Conservation (phyloP, 192 early-diverging fungal species). For the Paraglomus brasilianum region DNA sequence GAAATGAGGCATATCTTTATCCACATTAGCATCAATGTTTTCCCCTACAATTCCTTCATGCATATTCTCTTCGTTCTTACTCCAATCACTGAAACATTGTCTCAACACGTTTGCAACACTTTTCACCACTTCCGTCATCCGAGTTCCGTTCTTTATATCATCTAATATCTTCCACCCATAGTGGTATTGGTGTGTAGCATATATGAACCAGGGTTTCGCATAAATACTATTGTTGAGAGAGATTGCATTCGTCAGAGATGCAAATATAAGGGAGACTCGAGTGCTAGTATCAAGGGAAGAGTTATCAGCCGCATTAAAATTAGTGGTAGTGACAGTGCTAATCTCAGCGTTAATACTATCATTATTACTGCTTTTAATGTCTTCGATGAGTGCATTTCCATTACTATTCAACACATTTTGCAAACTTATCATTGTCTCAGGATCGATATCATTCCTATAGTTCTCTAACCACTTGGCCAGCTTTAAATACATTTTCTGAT, state of each 20-base stretch:
- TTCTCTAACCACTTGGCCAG: conserved; percentile 44
- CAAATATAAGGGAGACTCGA: conserved; percentile 27
- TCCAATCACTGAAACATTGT: too few relatives aligned
- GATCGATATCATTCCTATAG: not conserved
- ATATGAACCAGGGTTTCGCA: conserved; percentile 63
- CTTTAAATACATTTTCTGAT: conserved; percentile 40
- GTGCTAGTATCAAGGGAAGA: too few relatives aligned
- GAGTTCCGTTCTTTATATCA: conserved; percentile 33
- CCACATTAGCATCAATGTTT: too few relatives aligned
- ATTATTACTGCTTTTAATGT: conserved; percentile 25
- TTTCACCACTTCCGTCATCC: too few relatives aligned
- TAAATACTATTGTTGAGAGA: conserved; percentile 35
- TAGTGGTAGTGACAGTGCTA: too few relatives aligned
- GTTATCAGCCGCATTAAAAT: too few relatives aligned
- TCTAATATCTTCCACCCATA: conserved; percentile 58
- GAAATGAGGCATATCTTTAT: too few relatives aligned
- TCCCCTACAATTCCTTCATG: too few relatives aligned
- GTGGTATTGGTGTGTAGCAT: conserved; percentile 57
- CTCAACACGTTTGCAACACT: too few relatives aligned
- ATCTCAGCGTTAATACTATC: too few relatives aligned
- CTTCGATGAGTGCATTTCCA: conserved; percentile 17
- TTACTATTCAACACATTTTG: not conserved
- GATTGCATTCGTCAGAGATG: conserved; percentile 46
- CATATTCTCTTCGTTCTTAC: too few relatives aligned
- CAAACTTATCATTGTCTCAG: not conserved